Base-by-base conservation (phyloP, 2,329 filamentous ascomycete genomes). In the Cladosporium oxysporum region DNA sequence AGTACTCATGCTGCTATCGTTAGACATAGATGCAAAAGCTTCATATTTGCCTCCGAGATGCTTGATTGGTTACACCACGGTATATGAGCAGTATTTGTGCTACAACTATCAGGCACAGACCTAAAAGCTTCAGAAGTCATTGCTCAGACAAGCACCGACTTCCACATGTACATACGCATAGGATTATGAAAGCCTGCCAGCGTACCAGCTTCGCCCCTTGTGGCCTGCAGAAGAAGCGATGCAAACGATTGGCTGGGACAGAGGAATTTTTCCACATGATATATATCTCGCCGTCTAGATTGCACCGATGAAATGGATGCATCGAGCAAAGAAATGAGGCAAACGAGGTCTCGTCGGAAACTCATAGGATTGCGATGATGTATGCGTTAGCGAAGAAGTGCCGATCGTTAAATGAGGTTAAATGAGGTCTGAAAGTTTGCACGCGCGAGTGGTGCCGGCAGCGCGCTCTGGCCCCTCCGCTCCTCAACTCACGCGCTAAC, bases 401-500 rank as follows among this genome's bases (percentile, higher is more conserved):
- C 55, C 55, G 55, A 23, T 31, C 31, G 33, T 59, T 21, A 18
- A 55, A 59, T 59, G 57, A 41, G 26, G 35, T 31, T 31, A 29
- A 55, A 59, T 59, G 57, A 41, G 26, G 57, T 31, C 52, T 33
- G 52, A 33, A 55, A 33, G 28, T 55, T 31, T 33, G 52, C 52
- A 55, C 52, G 31, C 31, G 52, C 31, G 52, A 31, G 29, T 33
- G 52, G 28, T 53, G 50, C 41, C 31, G 33, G 26, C 41, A 47
- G 41, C 57, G 57, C 57, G 57, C 18, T 47, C 57, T 59, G 35
- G 57, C 33, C 57, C 57, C 57, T 14, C 23, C 29, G 52, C 29
- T 29, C 16, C 33, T 57, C 61, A 63, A 55, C 61, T 57, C 49
- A n/a, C 47, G 21, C 60, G 60, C 60, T 62, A 55, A 62, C 55